Percentiles rank a stretch among this genome's conserved stretches.
These are phyloP conservation scores for Boletellus deceptivus DNA, from an alignment of 1,284 basidiomycete genomes.

Conservation along the genomic window DNA sequence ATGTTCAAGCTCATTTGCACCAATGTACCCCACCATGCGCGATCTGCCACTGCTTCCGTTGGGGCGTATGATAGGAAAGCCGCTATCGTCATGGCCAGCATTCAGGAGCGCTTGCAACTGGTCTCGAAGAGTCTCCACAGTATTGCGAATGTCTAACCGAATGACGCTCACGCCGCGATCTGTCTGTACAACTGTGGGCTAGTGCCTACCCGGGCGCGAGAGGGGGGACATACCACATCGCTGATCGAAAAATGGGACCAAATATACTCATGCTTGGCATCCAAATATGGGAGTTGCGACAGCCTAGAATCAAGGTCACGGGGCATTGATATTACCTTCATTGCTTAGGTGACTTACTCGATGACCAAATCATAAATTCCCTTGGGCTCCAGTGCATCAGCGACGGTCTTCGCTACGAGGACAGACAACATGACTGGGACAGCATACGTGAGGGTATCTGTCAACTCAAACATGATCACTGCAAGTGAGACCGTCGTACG, in stretches of 20 bases:
- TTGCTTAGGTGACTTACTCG: constrained; percentile 50
- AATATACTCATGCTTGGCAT: constrained; percentile 83
- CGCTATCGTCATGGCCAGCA: constrained; percentile 74
- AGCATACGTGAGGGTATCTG: constrained; percentile 91
- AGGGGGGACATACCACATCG: constrained; percentile 62
- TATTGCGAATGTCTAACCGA: constrained; percentile 65
- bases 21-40: constrained; percentile 90
- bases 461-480: constrained; percentile 98
- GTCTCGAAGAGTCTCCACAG: constrained; percentile 65
- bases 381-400: constrained; percentile 90
- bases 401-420: constrained; percentile 90
- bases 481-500: constrained; percentile 89
- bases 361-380: constrained; percentile 97
- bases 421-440: constrained; percentile 92
- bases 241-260: constrained; percentile 77
- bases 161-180: constrained; percentile 67
- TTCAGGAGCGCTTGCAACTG: constrained; percentile 61
- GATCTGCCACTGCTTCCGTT: constrained; percentile 46
- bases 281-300: constrained; percentile 85
- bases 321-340: background rate
- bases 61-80: constrained; percentile 79
- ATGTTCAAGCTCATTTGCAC: constrained; percentile 90
- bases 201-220: background rate
- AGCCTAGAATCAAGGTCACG: constrained; percentile 37
- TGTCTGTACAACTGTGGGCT: constrained; percentile 41